A percentile compares a stretch with the other conserved stretches of the same genome.
These are phyloP conservation scores for Nemania diffusa DNA, from an alignment of 2,329 filamentous ascomycete genomes.

Conservation along the genomic window DNA sequence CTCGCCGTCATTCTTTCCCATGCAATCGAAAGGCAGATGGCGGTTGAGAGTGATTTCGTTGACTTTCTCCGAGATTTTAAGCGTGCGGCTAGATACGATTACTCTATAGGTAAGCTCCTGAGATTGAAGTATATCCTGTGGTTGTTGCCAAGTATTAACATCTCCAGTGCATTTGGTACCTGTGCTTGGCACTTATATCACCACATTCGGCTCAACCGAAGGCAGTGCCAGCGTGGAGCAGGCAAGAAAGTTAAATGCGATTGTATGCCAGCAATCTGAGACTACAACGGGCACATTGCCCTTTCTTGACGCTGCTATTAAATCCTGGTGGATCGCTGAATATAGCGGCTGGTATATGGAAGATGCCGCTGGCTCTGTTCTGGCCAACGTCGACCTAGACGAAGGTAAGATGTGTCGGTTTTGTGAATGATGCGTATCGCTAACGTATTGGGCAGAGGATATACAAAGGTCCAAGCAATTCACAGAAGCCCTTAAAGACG, in stretches of 20 bases:
- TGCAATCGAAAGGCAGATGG: constrained; percentile 79
- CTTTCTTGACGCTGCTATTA: constrained; percentile 81
- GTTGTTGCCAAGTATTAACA: constrained; percentile 33
- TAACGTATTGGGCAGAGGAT: constrained; percentile 66
- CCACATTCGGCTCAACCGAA: constrained; percentile 81
- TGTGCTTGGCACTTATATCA: constrained; percentile 78
- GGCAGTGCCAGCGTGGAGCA: constrained; percentile 73
- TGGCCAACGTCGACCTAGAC: constrained; percentile 72
- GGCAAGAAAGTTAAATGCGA: constrained; percentile 75
- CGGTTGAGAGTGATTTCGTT: constrained; percentile 76
- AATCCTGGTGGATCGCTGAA: constrained; percentile 89
- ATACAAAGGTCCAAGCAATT: constrained; percentile 78
- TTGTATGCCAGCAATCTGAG: constrained; percentile 74
- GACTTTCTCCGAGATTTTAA: constrained; percentile 75
- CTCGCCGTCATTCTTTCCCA: constrained; percentile 83
- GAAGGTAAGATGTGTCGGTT: constrained; percentile 53
- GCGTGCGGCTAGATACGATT: constrained; percentile 79
- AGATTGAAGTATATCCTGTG: background rate
- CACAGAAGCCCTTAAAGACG: constrained; percentile 81
- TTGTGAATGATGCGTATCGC: constrained; percentile 35
- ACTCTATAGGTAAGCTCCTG: constrained; percentile 38
- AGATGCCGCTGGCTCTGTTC: constrained; percentile 67
- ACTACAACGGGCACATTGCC: constrained; percentile 76
- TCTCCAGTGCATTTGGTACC: constrained; percentile 82
- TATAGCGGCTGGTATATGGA: constrained; percentile 92